Evolutionary conservation across 176 grass and related monocot species (phyloP), one percentile per base, ranked within the genome.

Genomic region (Oryza brachyantha): DNA sequence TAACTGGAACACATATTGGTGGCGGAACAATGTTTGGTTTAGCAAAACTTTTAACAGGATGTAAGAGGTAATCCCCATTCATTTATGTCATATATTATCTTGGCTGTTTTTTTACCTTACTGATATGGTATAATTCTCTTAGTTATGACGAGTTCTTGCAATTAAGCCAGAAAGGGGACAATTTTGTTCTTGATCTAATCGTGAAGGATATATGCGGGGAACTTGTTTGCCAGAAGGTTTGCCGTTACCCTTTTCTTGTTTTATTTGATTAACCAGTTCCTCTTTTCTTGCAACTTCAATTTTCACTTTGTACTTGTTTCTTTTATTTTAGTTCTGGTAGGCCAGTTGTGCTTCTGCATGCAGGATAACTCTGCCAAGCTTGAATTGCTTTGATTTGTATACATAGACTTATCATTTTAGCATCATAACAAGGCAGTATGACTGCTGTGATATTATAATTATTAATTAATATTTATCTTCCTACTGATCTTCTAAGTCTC

Each of bases 131-230:
- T 21, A 60, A 52, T 75, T 88, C 72, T 87, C 4, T 42, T 93
- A 98, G 95, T 90, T 98, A 98, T 82, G 89, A 98, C 46, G 96
- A 98, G 70, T 98, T 98, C 83, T 87, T 94, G 81, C 91, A 94
- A 81, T 64, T 98, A 84, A 98, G 96, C 63, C 92, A 98, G 70
- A 90, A 91, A 86, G 96, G 96, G 79, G 92, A 98, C 81, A 98
- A 98, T 84, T 85, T 94, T 83, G 90, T 93, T 68, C 96, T 98
- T 50, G 96, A 98, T 85, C 76, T 98, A 78, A 85, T 98, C 87
- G 96, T 98, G 69, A 94, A 94, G 82, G 96, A 98, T 86, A 98
- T 98, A 68, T 98, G 92, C 40, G 96, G 96, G 60, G 96, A 94
- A 75, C 83, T 98, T 70, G 96, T 88, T 77, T 94, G 96, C 83